Evolutionary conservation across 768 basidiomycete species (phyloP), one percentile per base, ranked within the genome.

Genomic region (Fomitopsis pulvina): DNA sequence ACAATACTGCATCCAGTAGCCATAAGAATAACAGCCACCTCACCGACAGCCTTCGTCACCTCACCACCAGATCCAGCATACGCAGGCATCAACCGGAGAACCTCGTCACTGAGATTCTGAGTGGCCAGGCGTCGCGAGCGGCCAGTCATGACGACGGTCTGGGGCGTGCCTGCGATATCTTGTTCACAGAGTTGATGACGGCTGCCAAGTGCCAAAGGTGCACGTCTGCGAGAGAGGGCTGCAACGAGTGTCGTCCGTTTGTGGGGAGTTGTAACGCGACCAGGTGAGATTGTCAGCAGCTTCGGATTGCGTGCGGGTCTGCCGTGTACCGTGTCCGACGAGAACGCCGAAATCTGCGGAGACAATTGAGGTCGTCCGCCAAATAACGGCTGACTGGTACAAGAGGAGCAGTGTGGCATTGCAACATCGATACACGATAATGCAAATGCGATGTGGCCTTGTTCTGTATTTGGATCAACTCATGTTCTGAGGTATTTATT

Each of bases 221-320:
- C 56, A 0, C 83, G 77, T 2, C 85, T 77, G 16, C 85, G 79
- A 0, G 74, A 65, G 2, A 80, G 68, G 4, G 81, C 76, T 1
- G 54, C 49, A 2, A 58, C 55, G 10, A 67, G 45, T 39, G 52
- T 57, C 48, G 29, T 47, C 20, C 18, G 28, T 40, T 6, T 57
- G 26, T 0, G 67, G 64, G 7, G 68, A 53, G 0, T 80, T 73
- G 59, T 83, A 92, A 44, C 72, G 77, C 0, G 68, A 67, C 90
- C 92, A 94, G 0, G 75, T 64, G 43, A 92, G 70, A 54, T 81
- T 81, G 62, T 97, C 94, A 0, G 92, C 92, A 0, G 85, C 90
- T 48, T 89, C 85, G 0, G 88, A 92, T 52, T 85, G 82, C 53
- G 95, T 58, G 4, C 76, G 76, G 21, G 74, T 80, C 54, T 85